Conservation (phyloP, 2,329 filamentous ascomycete species). For the Bisporella sp. region DNA sequence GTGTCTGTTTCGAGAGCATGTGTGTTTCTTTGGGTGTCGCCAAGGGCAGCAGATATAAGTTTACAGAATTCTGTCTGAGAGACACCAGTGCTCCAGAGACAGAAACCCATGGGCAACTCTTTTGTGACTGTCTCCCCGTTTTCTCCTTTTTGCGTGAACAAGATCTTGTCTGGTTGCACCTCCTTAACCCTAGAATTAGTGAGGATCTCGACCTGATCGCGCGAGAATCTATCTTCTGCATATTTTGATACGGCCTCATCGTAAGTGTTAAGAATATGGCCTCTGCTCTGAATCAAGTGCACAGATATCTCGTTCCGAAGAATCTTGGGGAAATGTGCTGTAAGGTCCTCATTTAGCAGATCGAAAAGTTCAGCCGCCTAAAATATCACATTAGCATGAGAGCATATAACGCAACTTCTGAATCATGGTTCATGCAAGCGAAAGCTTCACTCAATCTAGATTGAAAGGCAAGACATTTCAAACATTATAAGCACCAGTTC, state of each 20-base stretch:
- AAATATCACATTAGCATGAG: no score
- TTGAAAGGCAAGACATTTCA: no score
- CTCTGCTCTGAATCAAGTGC: constrained; percentile 89
- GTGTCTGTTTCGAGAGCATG: constrained; percentile 93
- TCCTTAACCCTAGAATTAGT: constrained; percentile 93
- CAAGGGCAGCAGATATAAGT: constrained; percentile 69
- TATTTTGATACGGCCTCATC: constrained; percentile 91
- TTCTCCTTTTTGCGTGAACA: constrained; percentile 77
- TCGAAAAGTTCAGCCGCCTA: constrained; percentile 81
- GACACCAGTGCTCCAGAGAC: constrained; percentile 95
- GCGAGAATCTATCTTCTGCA: constrained; percentile 82
- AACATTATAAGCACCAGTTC: no score
- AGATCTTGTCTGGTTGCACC: constrained; percentile 72
- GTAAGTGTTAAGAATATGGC: constrained; percentile 96
- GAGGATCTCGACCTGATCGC: constrained; percentile 84
- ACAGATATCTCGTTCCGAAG: constrained; percentile 97
- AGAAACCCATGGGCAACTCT: constrained; percentile 92
- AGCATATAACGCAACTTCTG: no score
- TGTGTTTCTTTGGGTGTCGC: constrained; percentile 71
- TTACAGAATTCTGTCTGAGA: constrained; percentile 76
- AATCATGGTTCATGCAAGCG: no score
- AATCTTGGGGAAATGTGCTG: constrained; percentile 74
- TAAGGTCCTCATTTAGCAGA: constrained; percentile 90
- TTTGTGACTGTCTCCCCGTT: constrained; percentile 74
- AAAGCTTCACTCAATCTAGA: no score